Base-by-base conservation (phyloP, 257 asterid genomes). In the Solanum arcanum region DNA sequence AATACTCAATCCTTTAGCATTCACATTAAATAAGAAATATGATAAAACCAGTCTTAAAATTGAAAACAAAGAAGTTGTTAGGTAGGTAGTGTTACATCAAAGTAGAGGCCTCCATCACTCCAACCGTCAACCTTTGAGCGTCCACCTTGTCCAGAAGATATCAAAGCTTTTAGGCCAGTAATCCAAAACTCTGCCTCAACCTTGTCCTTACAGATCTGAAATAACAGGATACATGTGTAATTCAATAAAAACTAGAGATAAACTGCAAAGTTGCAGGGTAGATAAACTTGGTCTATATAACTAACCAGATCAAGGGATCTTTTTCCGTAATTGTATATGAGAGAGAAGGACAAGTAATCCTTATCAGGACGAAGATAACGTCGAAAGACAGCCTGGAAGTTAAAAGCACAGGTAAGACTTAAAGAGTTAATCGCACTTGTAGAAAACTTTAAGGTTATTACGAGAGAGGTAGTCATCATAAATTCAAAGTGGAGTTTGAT, bases 141-240 rank as follows among this genome's bases (percentile, higher is more conserved):
- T 77, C 98, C 98, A 83, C 93, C 95, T 92, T 93, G 98, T 88
- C 97, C 95, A 80, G 91, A 86, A 78, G 98, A 91, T 92, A 94
- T 93, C 91, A 96, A 87, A 74, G 98, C 93, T 93, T 92, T 93
- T 66, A 95, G 95, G 75, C 98, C 97, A 90, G 94, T 94, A 83
- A 95, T 95, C 98, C 98, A 95, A 91, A 92, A 94, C 93, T 95
- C 97, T 86, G 99, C 96, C 92, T 96, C 99, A 88, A 92, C 98
- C 93, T 94, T 94, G 90, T 95, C 97, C 92, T 95, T 95, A 92
- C 99, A 96, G 86, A 95, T 95, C 99, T 94, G 88, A 86, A 84
- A 80, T 21, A 75, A 60, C 68, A 69, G 56, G 70, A 80, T 42
- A 83, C 64, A 86, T 82, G 47, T 84, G 81, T 20, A 60, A 81